Evolutionary conservation across 1,284 basidiomycete species (phyloP).

Genomic region (Ceraceosorus bombacis): DNA sequence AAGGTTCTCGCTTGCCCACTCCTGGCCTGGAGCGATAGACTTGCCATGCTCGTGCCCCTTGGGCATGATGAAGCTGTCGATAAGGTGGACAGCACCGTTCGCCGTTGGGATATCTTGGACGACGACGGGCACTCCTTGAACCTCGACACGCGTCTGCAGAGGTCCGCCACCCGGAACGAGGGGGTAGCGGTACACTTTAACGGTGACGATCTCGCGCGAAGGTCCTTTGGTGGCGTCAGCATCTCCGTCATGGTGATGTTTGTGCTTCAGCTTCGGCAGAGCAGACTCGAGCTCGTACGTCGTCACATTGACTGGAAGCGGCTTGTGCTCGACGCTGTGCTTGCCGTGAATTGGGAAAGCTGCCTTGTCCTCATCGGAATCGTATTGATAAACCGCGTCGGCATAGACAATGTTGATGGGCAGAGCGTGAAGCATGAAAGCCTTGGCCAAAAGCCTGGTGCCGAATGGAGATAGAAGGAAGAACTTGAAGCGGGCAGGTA

Average conservation of each 20-base stretch:
- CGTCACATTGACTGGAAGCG: constrained; percentile 22
- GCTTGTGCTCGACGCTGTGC: constrained; percentile 17
- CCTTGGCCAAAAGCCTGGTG: constrained; percentile 56
- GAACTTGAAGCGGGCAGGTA: constrained; percentile 57
- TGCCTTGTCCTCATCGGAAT: constrained; percentile 20
- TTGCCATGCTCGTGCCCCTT: constrained; percentile 13
- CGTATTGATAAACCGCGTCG: constrained; percentile 52
- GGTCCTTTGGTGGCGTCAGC: constrained; percentile 17
- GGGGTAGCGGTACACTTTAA: constrained; percentile 33
- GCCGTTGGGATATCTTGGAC: constrained; percentile 57
- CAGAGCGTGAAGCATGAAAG: constrained; percentile 63
- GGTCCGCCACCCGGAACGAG: constrained; percentile 38
- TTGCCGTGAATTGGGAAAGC: constrained; percentile 15
- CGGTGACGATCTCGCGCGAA: constrained; percentile 27
- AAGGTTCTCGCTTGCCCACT: not conserved
- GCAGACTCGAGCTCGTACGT: constrained; percentile 29
- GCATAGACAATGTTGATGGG: constrained; percentile 58
- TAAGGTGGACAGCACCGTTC: constrained; percentile 61
- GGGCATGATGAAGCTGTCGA: constrained; percentile 49
- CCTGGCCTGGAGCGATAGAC: too few species aligned
- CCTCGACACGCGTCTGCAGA: constrained; percentile 54
- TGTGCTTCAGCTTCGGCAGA: constrained; percentile 18
- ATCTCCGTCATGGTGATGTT: constrained; percentile 10
- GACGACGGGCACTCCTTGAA: constrained; percentile 55
- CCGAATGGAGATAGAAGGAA: constrained; percentile 68